Base-by-base conservation (phyloP, 495 filamentous ascomycete species). In the Staphylotrichum longicolle region DNA sequence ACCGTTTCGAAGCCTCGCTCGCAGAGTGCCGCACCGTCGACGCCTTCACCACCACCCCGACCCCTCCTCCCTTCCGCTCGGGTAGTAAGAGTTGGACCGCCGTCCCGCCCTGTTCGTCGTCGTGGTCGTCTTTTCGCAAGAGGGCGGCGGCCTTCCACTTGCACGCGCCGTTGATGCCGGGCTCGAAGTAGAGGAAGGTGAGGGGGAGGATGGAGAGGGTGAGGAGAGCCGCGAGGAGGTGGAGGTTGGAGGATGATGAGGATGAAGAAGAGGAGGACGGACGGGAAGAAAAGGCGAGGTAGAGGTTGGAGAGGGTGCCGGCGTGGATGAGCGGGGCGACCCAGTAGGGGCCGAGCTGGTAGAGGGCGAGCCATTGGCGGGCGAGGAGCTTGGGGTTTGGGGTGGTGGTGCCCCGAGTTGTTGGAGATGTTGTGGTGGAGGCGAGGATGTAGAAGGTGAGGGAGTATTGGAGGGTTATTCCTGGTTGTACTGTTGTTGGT, bases 81-180 rank as follows among this genome's bases (percentile, higher is more conserved):
- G 20, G 20, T 27, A 27, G 20, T 1, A 27, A 27, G 20, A 27
- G 20, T 27, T 27, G 20, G 20, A 27, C 20, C 20, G 20, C 20
- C 20, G 20, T 27, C 20, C 20, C 20, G 20, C 20, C 20, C 20
- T 27, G 20, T 27, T 12, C 9, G 27, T 5, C 3, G 27, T 6
- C 42, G 20, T 6, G 20, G 44, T n/a, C 30, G 5, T 45, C 41
- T 1, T 48, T 5, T 3, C 3, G 5, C 40, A 68, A 46, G 11
- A 68, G 42, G 15, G 1, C 32, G 27, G 49, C 46, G 1, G 37
- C 58, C 58, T 68, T 68, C 66, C 66, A 68, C 37, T 68, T 68
- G 58, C 63, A 68, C 30, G 66, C 66, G 15, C 63, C 66, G 58
- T 66, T 68, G 48, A 68, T 54, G 30, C 63, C 63, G 9, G 66